A percentile compares a stretch with the other conserved stretches of the same genome.
These are phyloP conservation scores for Termitomyces bulborhizus DNA, from an alignment of 768 basidiomycete species.

Conservation along the genomic window DNA sequence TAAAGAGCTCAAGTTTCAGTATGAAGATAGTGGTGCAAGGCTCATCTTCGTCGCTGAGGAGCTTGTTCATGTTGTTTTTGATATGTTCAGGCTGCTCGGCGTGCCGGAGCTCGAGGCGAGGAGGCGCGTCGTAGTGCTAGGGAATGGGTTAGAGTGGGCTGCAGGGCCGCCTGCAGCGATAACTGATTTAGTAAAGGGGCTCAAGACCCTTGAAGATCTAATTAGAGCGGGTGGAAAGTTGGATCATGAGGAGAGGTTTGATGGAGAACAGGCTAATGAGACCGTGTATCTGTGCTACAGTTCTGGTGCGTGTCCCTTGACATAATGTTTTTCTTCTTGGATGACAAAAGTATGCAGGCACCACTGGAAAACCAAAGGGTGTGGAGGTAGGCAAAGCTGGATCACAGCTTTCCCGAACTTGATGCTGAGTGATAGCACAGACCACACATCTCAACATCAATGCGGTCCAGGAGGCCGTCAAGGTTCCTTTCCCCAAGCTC, in stretches of 20 bases:
- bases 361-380: slow-evolving; percentile 76
- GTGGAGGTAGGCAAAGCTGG: slow-evolving; percentile 30
- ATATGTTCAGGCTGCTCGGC: slow-evolving; percentile 49
- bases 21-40: slow-evolving; percentile 57
- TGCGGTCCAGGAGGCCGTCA: slow-evolving; percentile 47
- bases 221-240: slow-evolving; percentile 43
- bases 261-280: slow-evolving; percentile 45
- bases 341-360: slow-evolving; percentile 38
- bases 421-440: slow-evolving; percentile 19
- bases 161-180: slow-evolving; percentile 25
- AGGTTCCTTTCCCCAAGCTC: slow-evolving; percentile 34
- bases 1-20: slow-evolving; percentile 67
- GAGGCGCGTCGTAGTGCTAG: slow-evolving; percentile 52
- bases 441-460: slow-evolving; percentile 68
- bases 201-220: slow-evolving; percentile 16
- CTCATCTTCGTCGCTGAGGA: slow-evolving; percentile 62
- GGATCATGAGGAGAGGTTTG: slow-evolving; percentile 46
- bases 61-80: slow-evolving; percentile 45
- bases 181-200: neutral
- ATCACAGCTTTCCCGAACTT: neutral
- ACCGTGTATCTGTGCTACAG: slow-evolving; percentile 64
- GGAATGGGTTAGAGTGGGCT: slow-evolving; percentile 41
- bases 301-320: slow-evolving; percentile 20
- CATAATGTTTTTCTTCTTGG: neutral
- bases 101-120: slow-evolving; percentile 40